Evolutionary conservation across 1,139 yeast genomes (phyloP).

Genomic region (Saccharomyces hybrid): DNA sequence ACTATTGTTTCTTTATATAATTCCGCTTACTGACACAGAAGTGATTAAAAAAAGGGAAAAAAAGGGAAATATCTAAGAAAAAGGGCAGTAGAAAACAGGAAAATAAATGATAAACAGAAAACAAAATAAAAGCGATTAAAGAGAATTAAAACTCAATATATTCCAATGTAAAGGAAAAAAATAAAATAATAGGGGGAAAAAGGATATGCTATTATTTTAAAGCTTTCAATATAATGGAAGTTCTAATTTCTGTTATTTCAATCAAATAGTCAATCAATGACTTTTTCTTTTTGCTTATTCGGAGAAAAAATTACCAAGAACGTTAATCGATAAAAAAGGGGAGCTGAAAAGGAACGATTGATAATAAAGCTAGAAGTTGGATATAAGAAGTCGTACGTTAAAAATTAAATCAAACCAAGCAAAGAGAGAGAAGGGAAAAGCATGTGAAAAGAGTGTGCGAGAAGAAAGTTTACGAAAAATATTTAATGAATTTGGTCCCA

Average conservation of each 20-base stretch:
- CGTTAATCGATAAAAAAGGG: background rate
- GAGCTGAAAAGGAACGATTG: background rate
- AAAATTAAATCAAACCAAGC: background rate
- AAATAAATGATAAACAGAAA: background rate
- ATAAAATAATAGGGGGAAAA: background rate
- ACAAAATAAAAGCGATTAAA: background rate
- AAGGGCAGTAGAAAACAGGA: background rate
- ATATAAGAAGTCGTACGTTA: background rate
- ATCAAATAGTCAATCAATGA: background rate
- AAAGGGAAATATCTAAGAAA: background rate
- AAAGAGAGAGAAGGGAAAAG: background rate
- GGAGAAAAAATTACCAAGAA: background rate
- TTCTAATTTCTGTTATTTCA: background rate
- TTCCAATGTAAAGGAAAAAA: background rate
- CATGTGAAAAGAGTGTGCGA: background rate
- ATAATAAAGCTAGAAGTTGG: background rate
- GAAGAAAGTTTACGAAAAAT: background rate
- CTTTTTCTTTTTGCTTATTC: background rate
- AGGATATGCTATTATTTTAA: background rate
- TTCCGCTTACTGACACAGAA: background rate
- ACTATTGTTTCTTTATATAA: background rate
- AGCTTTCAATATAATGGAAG: background rate
- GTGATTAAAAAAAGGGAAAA: background rate
- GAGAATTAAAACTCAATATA: background rate
- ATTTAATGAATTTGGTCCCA: background rate